Evolutionary conservation across 139 green algal genomes (phyloP), one percentile per base, ranked within the genome.

Genomic region (Zygnema cylindricum): DNA sequence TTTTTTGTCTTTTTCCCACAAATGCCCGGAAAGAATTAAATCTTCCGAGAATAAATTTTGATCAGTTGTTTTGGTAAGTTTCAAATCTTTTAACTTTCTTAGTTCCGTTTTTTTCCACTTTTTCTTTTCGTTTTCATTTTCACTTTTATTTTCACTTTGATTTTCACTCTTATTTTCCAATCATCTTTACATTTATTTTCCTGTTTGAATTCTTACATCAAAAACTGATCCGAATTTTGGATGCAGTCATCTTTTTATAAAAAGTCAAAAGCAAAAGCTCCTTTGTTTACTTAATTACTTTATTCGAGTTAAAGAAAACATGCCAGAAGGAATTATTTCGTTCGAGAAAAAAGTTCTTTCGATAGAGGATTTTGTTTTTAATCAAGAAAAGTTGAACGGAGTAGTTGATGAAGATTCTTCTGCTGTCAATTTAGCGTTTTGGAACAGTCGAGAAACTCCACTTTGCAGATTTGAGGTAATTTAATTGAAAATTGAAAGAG

Each of bases 321-420:
- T 35, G 25, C 85, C 55, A 30, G 30, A 32, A 23, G 85, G 85
- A 43, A 35, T 32, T 55, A 78, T 90, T 32, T 88, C 85, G 35
- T 90, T 76, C 33, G 85, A 90, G 77, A 43, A 76, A 32, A 90
- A 90, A 49, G 85, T 90, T 36, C 77, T 90, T n/a, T 21, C 76
- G 49, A 77, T 2, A 49, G 55, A n/a, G 38, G 40, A 38, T 42
- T n/a, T n/a, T n/a, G n/a, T n/a, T n/a, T n/a, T n/a, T n/a, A n/a
- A n/a, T n/a, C n/a, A n/a, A n/a, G n/a, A n/a, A n/a, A n/a, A n/a
- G n/a, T n/a, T n/a, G n/a, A n/a, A n/a, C n/a, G n/a, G n/a, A n/a
- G n/a, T n/a, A n/a, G n/a, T n/a, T n/a, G n/a, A n/a, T n/a, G n/a
- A n/a, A n/a, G n/a, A n/a, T n/a, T n/a, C n/a, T n/a, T n/a, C n/a